Conservation (phyloP, 768 basidiomycete genomes). For the Panaeolus cyanescens region DNA sequence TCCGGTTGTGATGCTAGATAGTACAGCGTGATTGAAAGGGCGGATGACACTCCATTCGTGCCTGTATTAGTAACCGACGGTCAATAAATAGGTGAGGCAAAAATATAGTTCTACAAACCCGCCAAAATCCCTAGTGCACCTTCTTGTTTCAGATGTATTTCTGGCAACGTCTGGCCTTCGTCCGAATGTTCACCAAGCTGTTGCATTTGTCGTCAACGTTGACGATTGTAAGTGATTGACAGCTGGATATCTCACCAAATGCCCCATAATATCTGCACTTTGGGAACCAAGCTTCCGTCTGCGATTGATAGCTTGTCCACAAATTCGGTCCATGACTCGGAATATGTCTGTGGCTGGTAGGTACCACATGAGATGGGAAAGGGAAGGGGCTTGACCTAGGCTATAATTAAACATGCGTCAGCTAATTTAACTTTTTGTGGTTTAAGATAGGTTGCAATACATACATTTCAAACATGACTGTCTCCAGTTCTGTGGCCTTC, state of each 20-base stretch:
- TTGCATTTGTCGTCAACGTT: too few species aligned
- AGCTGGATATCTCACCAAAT: background rate
- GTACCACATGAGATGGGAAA: slow-evolving; percentile 30
- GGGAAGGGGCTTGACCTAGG: slow-evolving; percentile 29
- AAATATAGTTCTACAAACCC: background rate
- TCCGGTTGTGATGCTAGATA: background rate
- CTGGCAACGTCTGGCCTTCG: background rate
- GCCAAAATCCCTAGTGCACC: background rate
- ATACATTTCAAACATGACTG: slow-evolving; percentile 25
- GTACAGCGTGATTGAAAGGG: background rate
- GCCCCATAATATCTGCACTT: background rate
- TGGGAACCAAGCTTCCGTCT: background rate
- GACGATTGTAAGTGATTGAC: too few species aligned
- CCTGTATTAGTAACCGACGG: background rate
- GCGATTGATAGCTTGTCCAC: background rate
- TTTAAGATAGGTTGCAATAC: background rate
- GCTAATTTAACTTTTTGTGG: background rate
- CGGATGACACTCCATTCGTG: background rate
- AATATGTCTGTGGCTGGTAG: slow-evolving; percentile 20
- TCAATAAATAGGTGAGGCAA: background rate
- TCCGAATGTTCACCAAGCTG: background rate
- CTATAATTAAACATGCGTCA: slow-evolving; percentile 10
- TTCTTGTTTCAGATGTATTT: background rate
- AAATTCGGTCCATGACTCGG: background rate
- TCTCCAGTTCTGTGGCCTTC: slow-evolving; percentile 21